Evolutionary conservation across 2,329 filamentous ascomycete genomes (phyloP).

Genomic region (Clonostachys solani): DNA sequence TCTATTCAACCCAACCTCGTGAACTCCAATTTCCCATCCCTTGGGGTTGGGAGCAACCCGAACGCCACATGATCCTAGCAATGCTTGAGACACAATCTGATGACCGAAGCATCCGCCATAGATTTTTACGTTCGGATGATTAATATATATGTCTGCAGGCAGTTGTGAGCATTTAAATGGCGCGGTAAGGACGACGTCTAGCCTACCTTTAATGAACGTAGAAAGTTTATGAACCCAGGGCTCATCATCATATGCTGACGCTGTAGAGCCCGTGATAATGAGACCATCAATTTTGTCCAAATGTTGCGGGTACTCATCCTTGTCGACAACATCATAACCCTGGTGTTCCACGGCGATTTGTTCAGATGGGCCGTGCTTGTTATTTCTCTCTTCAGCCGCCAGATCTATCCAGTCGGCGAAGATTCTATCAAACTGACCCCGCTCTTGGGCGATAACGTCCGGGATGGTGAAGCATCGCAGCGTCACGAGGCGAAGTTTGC

Average conservation of each 20-base stretch:
- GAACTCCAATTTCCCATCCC: slow-evolving; percentile 23
- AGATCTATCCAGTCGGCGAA: too few species aligned
- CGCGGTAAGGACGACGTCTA: too few species aligned
- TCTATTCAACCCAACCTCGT: slow-evolving; percentile 14
- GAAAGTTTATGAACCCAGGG: slow-evolving; percentile 12
- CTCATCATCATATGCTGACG: slow-evolving; percentile 19
- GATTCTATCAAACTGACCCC: too few species aligned
- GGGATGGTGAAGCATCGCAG: too few species aligned
- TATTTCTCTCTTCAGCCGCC: too few species aligned
- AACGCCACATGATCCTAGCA: slow-evolving; percentile 20
- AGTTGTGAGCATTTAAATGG: too few species aligned
- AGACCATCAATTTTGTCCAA: slow-evolving; percentile 24
- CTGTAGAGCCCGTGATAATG: slow-evolving; percentile 29
- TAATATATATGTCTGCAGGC: slow-evolving; percentile 21
- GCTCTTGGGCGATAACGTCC: too few species aligned
- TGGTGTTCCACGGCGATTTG: too few species aligned
- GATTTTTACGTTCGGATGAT: slow-evolving; percentile 21
- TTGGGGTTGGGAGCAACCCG: slow-evolving; percentile 15
- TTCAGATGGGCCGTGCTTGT: too few species aligned
- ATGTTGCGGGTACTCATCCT: slow-evolving; percentile 22
- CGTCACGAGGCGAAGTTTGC: too few species aligned
- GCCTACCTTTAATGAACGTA: slow-evolving; percentile 14
- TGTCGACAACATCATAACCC: too few species aligned
- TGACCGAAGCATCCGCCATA: slow-evolving; percentile 39
- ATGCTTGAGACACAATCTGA: slow-evolving; percentile 29